These are phyloP conservation scores for Boletellus deceptivus DNA, from an alignment of 1,284 basidiomycete genomes.

Conservation along the genomic window DNA sequence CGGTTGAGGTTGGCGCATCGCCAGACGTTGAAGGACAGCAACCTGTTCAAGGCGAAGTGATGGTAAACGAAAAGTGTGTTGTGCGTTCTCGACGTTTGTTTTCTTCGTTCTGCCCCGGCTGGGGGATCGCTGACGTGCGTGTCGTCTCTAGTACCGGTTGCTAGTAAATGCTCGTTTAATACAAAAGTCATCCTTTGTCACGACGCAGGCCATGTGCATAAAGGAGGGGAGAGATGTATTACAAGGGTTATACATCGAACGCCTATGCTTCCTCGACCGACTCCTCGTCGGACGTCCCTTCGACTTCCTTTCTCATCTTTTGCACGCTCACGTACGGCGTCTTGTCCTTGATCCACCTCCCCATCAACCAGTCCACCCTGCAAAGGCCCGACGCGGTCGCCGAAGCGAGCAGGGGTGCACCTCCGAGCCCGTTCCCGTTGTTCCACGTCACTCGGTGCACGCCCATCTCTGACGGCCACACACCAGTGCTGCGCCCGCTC, in stretches of 20 bases:
- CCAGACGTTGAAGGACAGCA: conserved; percentile 66
- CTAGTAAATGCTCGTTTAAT: no score
- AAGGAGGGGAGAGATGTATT: no score
- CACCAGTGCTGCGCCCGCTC: conserved; percentile 32
- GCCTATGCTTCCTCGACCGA: conserved; percentile 36
- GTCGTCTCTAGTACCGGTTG: no score
- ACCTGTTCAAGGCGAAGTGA: conserved; percentile 67
- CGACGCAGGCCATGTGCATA: no score
- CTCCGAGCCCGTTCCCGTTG: conserved; percentile 62
- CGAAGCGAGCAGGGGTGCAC: conserved; percentile 69
- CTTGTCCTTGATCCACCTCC: conserved; percentile 61
- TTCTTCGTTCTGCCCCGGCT: no score
- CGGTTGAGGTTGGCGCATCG: conserved; percentile 59
- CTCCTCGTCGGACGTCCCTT: conserved; percentile 33
- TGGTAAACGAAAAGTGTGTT: not conserved
- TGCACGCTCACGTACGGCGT: conserved; percentile 59
- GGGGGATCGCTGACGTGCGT: no score
- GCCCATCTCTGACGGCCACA: conserved; percentile 75
- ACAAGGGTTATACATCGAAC: no score
- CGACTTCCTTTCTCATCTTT: conserved; percentile 41
- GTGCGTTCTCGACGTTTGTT: conserved; percentile 1
- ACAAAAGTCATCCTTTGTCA: no score
- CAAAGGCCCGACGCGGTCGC: conserved; percentile 83
- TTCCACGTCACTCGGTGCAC: conserved; percentile 83
- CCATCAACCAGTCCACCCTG: conserved; percentile 74